These are phyloP conservation scores for Nemania sp. DNA, from an alignment of 2,329 filamentous ascomycete genomes.

Conservation along the genomic window DNA sequence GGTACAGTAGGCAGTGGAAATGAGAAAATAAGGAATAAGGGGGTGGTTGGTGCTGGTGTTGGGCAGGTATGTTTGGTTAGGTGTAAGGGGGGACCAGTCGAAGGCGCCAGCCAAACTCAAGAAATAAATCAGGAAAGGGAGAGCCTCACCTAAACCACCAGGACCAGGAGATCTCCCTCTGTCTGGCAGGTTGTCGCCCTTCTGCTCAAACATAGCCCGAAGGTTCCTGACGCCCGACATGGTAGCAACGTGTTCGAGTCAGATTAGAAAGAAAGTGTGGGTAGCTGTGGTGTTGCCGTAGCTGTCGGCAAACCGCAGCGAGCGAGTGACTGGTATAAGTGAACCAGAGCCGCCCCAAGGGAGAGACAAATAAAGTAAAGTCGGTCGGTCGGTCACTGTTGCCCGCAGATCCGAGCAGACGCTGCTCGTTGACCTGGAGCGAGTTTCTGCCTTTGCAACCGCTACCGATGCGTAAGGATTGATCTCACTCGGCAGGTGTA, in stretches of 20 bases:
- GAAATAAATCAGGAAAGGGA: constrained; percentile 8
- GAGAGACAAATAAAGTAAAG: not conserved
- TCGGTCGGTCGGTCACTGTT: constrained; percentile 40
- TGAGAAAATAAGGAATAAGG: constrained; percentile 11
- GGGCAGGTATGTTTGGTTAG: constrained; percentile 19
- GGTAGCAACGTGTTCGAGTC: constrained; percentile 52
- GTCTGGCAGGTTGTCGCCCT: constrained; percentile 71
- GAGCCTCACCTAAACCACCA: constrained; percentile 57
- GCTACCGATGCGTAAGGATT: not conserved
- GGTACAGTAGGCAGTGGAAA: constrained; percentile 6
- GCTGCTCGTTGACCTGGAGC: constrained; percentile 40
- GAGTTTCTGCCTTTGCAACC: constrained; percentile 40
- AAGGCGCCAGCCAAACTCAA: constrained; percentile 14
- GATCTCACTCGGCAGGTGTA: not conserved
- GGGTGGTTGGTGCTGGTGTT: constrained; percentile 11
- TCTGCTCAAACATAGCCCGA: constrained; percentile 83
- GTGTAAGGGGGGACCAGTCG: constrained; percentile 10
- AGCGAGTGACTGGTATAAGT: constrained; percentile 9
- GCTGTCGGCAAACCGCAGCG: constrained; percentile 18
- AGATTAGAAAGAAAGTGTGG: constrained; percentile 36
- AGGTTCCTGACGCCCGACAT: constrained; percentile 81
- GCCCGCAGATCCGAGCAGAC: constrained; percentile 45
- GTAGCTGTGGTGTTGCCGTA: constrained; percentile 4
- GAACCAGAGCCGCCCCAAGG: constrained; percentile 1
- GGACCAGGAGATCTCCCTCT: constrained; percentile 75